Base-by-base conservation (phyloP, 23 red algal species). In the Gracilariopsis chorda region DNA sequence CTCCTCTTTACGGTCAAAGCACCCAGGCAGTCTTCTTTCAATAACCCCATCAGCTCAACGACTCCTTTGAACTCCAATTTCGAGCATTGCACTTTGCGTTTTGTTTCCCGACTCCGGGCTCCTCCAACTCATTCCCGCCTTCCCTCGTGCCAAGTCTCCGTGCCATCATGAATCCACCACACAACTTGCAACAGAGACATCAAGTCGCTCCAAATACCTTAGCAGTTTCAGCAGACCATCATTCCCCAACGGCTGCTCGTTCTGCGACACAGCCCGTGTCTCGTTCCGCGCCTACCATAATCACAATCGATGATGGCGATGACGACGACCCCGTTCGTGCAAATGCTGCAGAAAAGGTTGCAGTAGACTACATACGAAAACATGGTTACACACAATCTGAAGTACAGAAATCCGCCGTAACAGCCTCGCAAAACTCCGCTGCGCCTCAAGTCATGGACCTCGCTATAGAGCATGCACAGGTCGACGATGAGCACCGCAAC, bases 401-500 rank as follows among this genome's bases (percentile, higher is more conserved):
- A 42, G 37, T 25, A 27, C 41, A 23, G 11, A 67, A 32, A 21
- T 33, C 67, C n/a, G 27, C 46, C 9, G 27, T 45, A 25, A 36
- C 47, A 55, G 49, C 40, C 24, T 28, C 72, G 88, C 52, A 61
- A 44, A 39, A 21, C 17, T 39, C 53, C 39, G 30, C 34, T 28
- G n/a, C 59, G 52, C 40, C 88, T 13, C 14, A 67, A 33, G 39
- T 32, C 28, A 8, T 20, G 25, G 62, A 69, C 57, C 88, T 73
- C 21, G 75, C 71, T 20, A 51, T 82, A 10, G 89, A 75, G 9
- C 39, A 76, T 40, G 89, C 77, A 21, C 62, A 68, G 5, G 60
- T 84, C 39, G 89, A 82, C 32, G 89, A 92, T 39, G 89, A 92
- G 30, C 69, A 82, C 34, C 79, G 77, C 29, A 75, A 82, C 59